These are phyloP conservation scores for Anthostomella pinea DNA, from an alignment of 2,329 filamentous ascomycete species.

Conservation along the genomic window DNA sequence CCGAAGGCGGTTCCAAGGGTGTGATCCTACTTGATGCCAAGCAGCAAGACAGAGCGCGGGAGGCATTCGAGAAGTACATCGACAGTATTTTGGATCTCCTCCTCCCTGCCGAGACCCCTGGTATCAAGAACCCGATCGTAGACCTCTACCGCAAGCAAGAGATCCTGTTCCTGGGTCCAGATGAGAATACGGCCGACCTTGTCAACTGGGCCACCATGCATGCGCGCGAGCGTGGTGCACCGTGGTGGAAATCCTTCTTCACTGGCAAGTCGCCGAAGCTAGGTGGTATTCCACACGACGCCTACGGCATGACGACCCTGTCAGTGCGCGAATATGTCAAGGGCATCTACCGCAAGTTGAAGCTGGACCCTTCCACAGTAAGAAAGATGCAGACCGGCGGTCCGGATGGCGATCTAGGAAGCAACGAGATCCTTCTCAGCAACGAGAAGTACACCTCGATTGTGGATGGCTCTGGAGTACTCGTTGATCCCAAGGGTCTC, in stretches of 20 bases:
- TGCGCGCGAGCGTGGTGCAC: conserved; percentile 79
- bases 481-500: conserved; percentile 88
- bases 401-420: conserved; percentile 92
- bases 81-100: conserved; percentile 96
- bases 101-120: conserved; percentile 82
- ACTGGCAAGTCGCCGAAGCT: conserved; percentile 96
- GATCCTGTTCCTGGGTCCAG: conserved; percentile 97
- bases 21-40: conserved; percentile 91
- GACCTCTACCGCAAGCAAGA: conserved; percentile 93
- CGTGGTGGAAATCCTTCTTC: conserved; percentile 99
- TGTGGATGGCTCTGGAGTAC: conserved; percentile 93
- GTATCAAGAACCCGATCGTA: conserved; percentile 98
- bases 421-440: conserved; percentile 93
- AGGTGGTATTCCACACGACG: conserved; percentile 93
- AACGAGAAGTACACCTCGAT: conserved; percentile 95
- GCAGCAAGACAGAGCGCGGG: conserved; percentile 87
- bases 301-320: conserved; percentile 95
- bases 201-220: conserved; percentile 99
- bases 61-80: conserved; percentile 99
- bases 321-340: conserved; percentile 95
- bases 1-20: conserved; percentile 96
- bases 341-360: conserved; percentile 94
- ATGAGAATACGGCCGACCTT: conserved; percentile 96
- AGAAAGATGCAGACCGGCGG: conserved; percentile 97
- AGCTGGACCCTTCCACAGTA: conserved; percentile 80